Evolutionary conservation across 1,284 basidiomycete species (phyloP), one percentile per base, ranked within the genome.

Genomic region (Pseudozyma pruni): DNA sequence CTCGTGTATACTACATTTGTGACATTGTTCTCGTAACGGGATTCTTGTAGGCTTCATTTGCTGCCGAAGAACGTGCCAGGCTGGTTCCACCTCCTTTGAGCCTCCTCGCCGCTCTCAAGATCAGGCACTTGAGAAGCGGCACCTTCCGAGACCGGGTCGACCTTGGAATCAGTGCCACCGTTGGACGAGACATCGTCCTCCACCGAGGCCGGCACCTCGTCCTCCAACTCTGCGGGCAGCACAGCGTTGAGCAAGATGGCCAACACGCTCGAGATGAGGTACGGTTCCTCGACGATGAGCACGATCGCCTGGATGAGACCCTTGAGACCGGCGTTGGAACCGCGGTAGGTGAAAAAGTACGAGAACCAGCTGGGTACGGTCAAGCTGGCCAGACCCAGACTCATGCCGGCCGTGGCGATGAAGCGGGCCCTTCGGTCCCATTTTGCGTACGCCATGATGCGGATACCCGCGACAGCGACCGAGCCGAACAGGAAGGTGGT

Each of bases 401-500:
- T 49, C 41, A 62, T 46, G 14, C 64, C 59, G 13, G 51, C 37
- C 2, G 64, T 63, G 10, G 59, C 46, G n/a, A 68, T 68, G 55
- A 63, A 68, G 31, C 64, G 45, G 6, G 64, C 48, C 27, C 64
- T 43, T 42, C 64, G 42, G 31, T 62, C 59, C 64, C 64, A 68
- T n/a, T 68, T 57, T 14, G 63, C 63, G n/a, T 67, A 67, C 1
- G 63, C 63, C 63, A 67, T 67, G 42, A 68, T 54, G 27, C 64
- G 52, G 42, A 68, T 57, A 32, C 64, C 64, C 4, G 64, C 63
- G 17, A 63, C 48, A 9, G 59, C 58, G 14, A 68, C 64, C 4
- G 58, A 61, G 23, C 52, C 64, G 31, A 68, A 68, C 13, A 68
- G 58, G 53, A 68, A 68, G 1, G 64, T 68, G 39, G 64, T 61